These are phyloP conservation scores for Lichtheimia ramosa DNA, from an alignment of 371 early-diverging fungal genomes.

Conservation along the genomic window DNA sequence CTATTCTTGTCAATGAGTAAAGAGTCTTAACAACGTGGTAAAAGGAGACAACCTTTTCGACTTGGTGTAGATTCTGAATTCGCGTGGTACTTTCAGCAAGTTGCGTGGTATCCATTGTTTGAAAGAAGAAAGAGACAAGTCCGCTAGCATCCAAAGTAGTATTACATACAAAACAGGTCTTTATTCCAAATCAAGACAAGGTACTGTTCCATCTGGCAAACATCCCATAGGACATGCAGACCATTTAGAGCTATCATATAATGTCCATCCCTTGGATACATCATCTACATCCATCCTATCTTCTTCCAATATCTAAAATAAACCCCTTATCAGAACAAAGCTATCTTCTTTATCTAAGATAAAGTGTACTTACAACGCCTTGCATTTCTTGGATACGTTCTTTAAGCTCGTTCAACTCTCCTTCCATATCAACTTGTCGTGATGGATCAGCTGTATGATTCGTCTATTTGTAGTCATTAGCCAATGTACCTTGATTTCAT, in stretches of 20 bases:
- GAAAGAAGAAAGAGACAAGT: background rate
- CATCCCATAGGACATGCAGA: conserved; percentile 40
- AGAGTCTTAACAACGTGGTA: background rate
- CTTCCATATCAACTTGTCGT: conserved; percentile 10
- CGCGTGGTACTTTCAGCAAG: conserved; percentile 44
- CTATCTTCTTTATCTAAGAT: too few species aligned
- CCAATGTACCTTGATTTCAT: background rate
- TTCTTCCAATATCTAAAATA: too few species aligned
- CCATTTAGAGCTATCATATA: conserved; percentile 30
- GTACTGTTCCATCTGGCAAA: conserved; percentile 39
- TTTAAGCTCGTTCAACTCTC: conserved; percentile 21
- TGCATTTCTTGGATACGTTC: conserved; percentile 20
- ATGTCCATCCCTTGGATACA: conserved; percentile 18
- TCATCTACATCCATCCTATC: background rate
- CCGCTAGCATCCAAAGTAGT: too few species aligned
- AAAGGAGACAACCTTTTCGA: conserved; percentile 38
- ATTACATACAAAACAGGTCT: too few species aligned
- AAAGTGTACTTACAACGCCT: conserved; percentile 11
- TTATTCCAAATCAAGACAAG: conserved; percentile 28
- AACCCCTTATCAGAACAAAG: too few species aligned
- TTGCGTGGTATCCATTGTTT: background rate
- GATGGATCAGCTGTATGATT: background rate
- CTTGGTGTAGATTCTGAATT: conserved; percentile 40
- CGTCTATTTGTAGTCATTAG: background rate
- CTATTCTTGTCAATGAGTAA: conserved; percentile 11